These are phyloP conservation scores for Ophiostoma ips DNA, from an alignment of 2,329 filamentous ascomycete species.

Conservation along the genomic window DNA sequence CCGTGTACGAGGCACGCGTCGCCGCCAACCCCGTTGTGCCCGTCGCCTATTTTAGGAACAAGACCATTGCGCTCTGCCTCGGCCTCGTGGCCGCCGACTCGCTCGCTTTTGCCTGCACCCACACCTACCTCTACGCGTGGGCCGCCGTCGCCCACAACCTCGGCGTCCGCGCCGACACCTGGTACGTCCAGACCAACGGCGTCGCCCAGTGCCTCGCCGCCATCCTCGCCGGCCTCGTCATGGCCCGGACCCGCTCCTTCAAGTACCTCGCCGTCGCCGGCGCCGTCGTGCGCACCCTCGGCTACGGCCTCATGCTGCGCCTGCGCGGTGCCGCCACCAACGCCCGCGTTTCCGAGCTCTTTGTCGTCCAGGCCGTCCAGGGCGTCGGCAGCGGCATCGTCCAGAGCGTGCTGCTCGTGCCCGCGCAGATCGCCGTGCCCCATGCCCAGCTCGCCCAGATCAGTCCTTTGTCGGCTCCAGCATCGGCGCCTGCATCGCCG, in stretches of 20 bases:
- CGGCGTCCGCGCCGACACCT: constrained; percentile 27
- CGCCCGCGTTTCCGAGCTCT: constrained; percentile 30
- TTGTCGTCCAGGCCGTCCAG: constrained; percentile 33
- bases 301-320: constrained; percentile 37
- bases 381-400: constrained; percentile 24
- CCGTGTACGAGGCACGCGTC: constrained; percentile 31
- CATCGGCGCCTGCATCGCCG: constrained; percentile 1
- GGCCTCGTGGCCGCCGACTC: constrained; percentile 27
- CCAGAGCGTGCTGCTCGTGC: background rate
- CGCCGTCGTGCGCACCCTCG: constrained; percentile 28
- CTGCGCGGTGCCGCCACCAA: constrained; percentile 30
- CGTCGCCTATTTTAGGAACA: constrained; percentile 28
- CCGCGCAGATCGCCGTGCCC: constrained; percentile 3
- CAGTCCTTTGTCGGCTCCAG: constrained; percentile 3
- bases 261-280: constrained; percentile 32
- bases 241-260: constrained; percentile 26
- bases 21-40: constrained; percentile 32
- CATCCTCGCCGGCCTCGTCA: constrained; percentile 26
- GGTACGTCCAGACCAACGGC: constrained; percentile 24
- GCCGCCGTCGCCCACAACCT: constrained; percentile 28
- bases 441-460: constrained; percentile 4
- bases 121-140: constrained; percentile 36
- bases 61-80: constrained; percentile 27
- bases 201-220: constrained; percentile 22
- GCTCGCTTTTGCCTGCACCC: constrained; percentile 29